These are phyloP conservation scores for Astrephomene gubernaculifera DNA, from an alignment of 139 green algal genomes.

Conservation along the genomic window DNA sequence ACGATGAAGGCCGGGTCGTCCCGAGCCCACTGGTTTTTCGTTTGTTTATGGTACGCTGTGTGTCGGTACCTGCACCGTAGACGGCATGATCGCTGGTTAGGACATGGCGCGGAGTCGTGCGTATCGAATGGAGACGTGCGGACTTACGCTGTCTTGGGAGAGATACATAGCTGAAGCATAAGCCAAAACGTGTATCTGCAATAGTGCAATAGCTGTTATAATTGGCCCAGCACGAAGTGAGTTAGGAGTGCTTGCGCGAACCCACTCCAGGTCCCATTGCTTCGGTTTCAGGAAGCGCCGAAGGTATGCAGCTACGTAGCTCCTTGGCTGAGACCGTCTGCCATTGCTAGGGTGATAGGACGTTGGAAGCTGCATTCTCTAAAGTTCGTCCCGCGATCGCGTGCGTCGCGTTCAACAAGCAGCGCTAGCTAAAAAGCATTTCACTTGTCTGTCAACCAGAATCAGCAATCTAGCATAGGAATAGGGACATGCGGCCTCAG, in stretches of 20 bases:
- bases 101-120: no score
- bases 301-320: constrained; percentile 70
- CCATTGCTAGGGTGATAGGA: not conserved
- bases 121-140: not conserved
- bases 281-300: constrained; percentile 80
- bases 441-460: no score
- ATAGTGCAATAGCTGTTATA: not conserved
- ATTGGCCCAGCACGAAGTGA: not conserved
- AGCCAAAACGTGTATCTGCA: constrained; percentile 95
- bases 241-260: not conserved
- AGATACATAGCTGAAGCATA: constrained; percentile 93
- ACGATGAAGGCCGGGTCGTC: constrained; percentile 98
- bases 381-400: no score
- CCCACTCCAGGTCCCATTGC: constrained; percentile 94
- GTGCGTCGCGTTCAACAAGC: no score
- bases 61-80: constrained; percentile 95
- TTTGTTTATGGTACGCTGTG: constrained; percentile 97
- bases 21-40: constrained; percentile 97
- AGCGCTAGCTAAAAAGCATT: no score
- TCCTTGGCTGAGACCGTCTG: not conserved
- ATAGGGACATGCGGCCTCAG: no score
- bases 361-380: constrained; percentile 21
- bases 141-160: constrained; percentile 91
- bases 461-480: no score
- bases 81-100: not conserved